Base-by-base conservation (phyloP, 768 basidiomycete species). In the Termitomyces titanicus region DNA sequence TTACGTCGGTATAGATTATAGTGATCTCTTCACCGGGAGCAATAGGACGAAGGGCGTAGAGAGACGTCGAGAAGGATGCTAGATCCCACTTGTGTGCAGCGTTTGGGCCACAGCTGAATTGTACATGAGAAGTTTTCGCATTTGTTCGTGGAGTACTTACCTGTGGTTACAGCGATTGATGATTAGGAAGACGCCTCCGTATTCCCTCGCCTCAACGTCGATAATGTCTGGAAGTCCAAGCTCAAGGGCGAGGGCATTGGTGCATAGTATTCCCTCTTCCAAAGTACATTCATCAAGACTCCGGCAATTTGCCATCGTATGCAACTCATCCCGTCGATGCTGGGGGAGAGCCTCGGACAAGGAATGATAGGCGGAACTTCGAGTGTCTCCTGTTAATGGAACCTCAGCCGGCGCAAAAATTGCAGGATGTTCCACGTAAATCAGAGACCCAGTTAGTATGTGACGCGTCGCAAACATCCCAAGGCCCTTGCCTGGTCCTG, bases 131-230 rank as follows among this genome's bases (percentile, higher is more conserved):
- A 5, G n/a, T 20, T 24, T 1, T 22, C 13, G 27, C 24, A 17
- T 29, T 10, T 31, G 39, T 20, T 15, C n/a, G 25, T 18, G 33
- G 31, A 35, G 34, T 4, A 46, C 61, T 18, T 29, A 75, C 75
- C 74, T 76, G 49, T 80, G 79, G 55, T 80, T 80, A 33, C 67
- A 67, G 12, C 78, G 68, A 58, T 75, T 74, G 29, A 78, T 70
- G 31, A 67, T 65, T 11, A 74, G 68, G 59, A 76, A 79, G 0
- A 75, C 69, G 5, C 70, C 78, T 11, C 78, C 77, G 47, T 79
- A 78, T 37, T 74, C 68, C 47, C 53, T 55, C 17, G 60, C 61
- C 5, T 64, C 57, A 5, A 48, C 25, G 13, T 61, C 56, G 51
- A 61, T 31, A 49, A 64, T 58, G 64, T 71, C 53, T 39, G 64